Base-by-base conservation (phyloP, 2,329 filamentous ascomycete species). In the Arachnomyces sp. region DNA sequence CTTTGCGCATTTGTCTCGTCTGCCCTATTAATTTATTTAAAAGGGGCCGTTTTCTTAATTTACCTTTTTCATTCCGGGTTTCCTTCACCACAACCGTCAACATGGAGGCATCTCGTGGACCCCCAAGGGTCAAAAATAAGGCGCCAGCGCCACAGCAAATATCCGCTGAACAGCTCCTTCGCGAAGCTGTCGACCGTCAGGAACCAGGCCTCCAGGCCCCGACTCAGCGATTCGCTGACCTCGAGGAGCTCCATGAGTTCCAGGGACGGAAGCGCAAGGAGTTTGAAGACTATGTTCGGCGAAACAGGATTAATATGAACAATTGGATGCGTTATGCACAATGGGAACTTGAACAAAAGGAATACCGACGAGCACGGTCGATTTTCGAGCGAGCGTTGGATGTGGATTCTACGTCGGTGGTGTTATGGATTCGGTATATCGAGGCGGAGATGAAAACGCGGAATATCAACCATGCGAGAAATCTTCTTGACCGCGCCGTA, bases 111-210 rank as follows among this genome's bases (percentile, higher is more conserved):
- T 82, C 85, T 52, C 83, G 90, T 49, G 92, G 90, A 54, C 90
- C 92, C 43, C 90, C 92, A 9, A 76, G 88, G 77, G 92, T 98
- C 73, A 96, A 96, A 68, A 96, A 98, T 74, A 98, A 98, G 83
- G 87, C 86, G 50, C 77, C 92, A 1, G 90, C 90, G 68, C 86
- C 84, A 31, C 73, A 85, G 43, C 83, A 96, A 69, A 95, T 98
- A 62, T 93, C 86, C 51, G 92, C 92, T 51, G 92, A 98, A 67
- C 92, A 98, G 71, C 82, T 98, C 48, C 81, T 98, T 32, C 85
- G 92, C 53, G 92, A 98, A 72, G 92, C 92, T 49, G 92, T 96
- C 49, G 92, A 98, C 67, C 81, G 92, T 45, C 92, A 96, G 68
- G 92, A 98, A 67, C 80, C 83, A 28, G 78, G 79, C 31, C 71